Evolutionary conservation across 2,329 filamentous ascomycete genomes (phyloP), one percentile per base, ranked within the genome.

Genomic region (Orbilia oligospora): DNA sequence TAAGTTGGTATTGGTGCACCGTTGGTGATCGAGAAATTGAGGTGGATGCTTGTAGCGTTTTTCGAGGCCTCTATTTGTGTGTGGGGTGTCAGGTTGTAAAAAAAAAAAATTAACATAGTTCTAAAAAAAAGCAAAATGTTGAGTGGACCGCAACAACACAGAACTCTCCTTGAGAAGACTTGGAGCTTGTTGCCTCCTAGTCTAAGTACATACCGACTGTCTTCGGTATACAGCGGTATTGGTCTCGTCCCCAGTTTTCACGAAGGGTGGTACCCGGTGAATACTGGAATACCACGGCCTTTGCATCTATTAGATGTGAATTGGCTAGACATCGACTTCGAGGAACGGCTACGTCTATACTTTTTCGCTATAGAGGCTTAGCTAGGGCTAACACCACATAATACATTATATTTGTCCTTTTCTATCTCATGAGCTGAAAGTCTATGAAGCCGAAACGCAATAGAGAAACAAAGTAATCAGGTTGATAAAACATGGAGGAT

Each of bases 371-470:
- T n/a, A 2, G 73, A 70, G 72, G 65, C 8, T n/a, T n/a, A n/a
- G 10, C 9, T 56, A 63, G 65, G 68, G 61, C 68, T 70, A 61
- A 53, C 33, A 51, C 22, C 30, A 38, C 73, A 71, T 64, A 75
- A 63, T 76, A 71, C 75, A 76, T 80, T 80, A 51, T 16, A 67
- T 67, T 79, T 53, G 49, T 18, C 65, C 65, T 30, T 51, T 55
- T 44, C 48, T 56, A 55, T 56, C 30, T 38, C 48, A 38, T 69
- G 49, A 20, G 18, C 36, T 44, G 27, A 48, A 56, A 56, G 49
- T 69, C 65, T 33, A 41, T 53, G 53, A 38, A 58, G 49, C 20
- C 30, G 49, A 44, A 41, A 46, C 16, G 33, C 49, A 44, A 48
- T 3, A 2, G 33, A 12, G 30, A 30, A 58, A 18, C 4, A 22